Conservation (phyloP, 441 rosid species). For the Isatis lusitanica region DNA sequence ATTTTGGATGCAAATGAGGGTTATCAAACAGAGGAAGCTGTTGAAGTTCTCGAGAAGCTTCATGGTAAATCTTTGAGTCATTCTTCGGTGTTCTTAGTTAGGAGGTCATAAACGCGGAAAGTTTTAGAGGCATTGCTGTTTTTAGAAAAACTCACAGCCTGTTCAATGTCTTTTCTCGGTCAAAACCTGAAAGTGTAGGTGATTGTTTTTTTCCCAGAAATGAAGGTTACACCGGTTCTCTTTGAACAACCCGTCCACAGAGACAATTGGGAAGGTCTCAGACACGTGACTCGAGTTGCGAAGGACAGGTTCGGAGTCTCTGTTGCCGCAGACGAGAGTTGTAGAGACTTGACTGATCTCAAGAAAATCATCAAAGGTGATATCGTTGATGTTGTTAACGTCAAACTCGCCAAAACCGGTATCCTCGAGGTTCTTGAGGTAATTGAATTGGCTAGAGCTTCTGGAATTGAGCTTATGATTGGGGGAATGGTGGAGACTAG, state of each 20-base stretch:
- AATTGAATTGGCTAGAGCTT: constrained; percentile 58
- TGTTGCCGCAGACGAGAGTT: constrained; percentile 96
- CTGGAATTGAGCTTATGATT: constrained; percentile 75
- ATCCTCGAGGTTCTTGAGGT: constrained; percentile 75
- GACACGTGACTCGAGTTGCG: constrained; percentile 61
- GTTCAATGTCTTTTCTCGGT: neutral
- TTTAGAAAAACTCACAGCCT: neutral
- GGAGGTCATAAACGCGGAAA: neutral
- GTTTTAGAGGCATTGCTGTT: neutral
- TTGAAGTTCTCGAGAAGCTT: constrained; percentile 72
- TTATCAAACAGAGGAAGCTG: constrained; percentile 68
- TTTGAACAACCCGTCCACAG: constrained; percentile 89
- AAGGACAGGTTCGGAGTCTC: constrained; percentile 64
- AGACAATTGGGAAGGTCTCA: constrained; percentile 95
- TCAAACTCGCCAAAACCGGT: constrained; percentile 89
- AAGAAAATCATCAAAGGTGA: constrained; percentile 60
- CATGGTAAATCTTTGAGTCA: constrained; percentile 46
- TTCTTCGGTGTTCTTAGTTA: neutral
- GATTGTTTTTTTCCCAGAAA: constrained; percentile 47
- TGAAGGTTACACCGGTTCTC: constrained; percentile 83
- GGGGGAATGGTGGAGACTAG: constrained; percentile 97
- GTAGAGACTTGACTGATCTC: constrained; percentile 64
- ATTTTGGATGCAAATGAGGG: constrained; percentile 96
- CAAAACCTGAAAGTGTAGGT: neutral
- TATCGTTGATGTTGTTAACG: constrained; percentile 73